Evolutionary conservation across 1,284 basidiomycete species (phyloP).

Genomic region (Leccinum subrobustum): DNA sequence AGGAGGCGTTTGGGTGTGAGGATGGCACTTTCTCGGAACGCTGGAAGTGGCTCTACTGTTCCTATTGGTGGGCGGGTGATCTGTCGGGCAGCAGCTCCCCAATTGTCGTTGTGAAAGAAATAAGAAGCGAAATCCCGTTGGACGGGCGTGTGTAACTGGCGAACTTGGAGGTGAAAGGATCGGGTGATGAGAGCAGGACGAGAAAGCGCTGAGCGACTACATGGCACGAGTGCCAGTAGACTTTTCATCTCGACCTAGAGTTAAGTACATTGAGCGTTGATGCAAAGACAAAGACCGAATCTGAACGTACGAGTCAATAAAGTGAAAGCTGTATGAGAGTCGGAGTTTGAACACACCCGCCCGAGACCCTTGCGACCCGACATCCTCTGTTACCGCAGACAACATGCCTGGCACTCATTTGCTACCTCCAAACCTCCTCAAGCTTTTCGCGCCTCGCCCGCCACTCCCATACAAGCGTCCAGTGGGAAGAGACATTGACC

Average conservation of each 20-base stretch:
- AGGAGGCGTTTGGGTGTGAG: conserved; percentile 58
- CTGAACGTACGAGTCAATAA: conserved; percentile 2
- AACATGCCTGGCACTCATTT: conserved; percentile 82
- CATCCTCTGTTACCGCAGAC: conserved; percentile 15
- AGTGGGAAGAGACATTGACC: conserved; percentile 78
- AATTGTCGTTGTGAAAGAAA: conserved; percentile 59
- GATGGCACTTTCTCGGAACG: conserved; percentile 31
- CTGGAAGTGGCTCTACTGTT: conserved; percentile 5
- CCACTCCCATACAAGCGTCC: conserved; percentile 84
- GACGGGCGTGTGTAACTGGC: conserved; percentile 11
- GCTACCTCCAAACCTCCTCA: conserved; percentile 90
- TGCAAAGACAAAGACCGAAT: not conserved
- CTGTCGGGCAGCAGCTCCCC: conserved; percentile 30
- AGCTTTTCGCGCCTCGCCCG: conserved; percentile 91
- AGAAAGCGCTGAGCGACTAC: conserved; percentile 12
- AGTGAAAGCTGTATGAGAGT: conserved; percentile 9
- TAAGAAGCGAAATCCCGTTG: conserved; percentile 48
- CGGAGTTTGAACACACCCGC: conserved; percentile 32
- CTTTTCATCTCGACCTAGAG: conserved; percentile 22
- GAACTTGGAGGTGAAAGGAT: conserved; percentile 9
- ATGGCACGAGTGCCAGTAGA: conserved; percentile 8
- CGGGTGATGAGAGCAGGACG: conserved; percentile 8
- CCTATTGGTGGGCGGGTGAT: conserved; percentile 8
- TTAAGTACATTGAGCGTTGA: not conserved
- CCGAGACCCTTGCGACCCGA: conserved; percentile 1